These are phyloP conservation scores for Quercus lobata DNA, from an alignment of 331 rosid genomes.

Conservation along the genomic window DNA sequence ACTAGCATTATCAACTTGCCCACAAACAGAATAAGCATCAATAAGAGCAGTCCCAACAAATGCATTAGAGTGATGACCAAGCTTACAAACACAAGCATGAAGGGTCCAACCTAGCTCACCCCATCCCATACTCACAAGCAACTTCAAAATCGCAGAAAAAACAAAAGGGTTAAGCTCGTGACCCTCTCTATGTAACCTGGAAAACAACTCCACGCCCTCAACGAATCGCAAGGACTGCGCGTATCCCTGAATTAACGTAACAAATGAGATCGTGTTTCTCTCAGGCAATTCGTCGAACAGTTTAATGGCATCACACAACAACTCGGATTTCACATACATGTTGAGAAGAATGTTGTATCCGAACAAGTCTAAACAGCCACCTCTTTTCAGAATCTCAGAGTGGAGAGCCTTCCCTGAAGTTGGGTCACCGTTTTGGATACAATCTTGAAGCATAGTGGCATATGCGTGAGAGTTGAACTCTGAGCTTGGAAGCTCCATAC, in stretches of 20 bases:
- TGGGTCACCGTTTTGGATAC: conserved; percentile 24
- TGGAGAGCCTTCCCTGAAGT: conserved; percentile 27
- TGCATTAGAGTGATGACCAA: conserved; percentile 30
- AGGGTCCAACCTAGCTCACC: conserved; percentile 31
- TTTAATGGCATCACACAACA: conserved; percentile 14
- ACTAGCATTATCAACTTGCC: conserved; percentile 28
- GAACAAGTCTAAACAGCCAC: conserved; percentile 42
- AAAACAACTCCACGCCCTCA: conserved; percentile 34
- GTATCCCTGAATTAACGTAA: conserved; percentile 39
- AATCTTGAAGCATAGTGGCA: conserved; percentile 26
- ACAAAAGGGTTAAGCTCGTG: conserved; percentile 45
- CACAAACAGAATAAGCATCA: conserved; percentile 44
- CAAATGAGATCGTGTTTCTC: conserved; percentile 41
- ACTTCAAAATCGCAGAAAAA: conserved; percentile 35
- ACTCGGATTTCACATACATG: conserved; percentile 26
- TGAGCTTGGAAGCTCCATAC: conserved; percentile 9
- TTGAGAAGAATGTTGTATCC: conserved; percentile 39
- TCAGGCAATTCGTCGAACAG: conserved; percentile 43
- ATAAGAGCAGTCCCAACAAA: conserved; percentile 51
- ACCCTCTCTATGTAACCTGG: conserved; percentile 40
- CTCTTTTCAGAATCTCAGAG: conserved; percentile 34
- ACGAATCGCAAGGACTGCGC: conserved; percentile 13
- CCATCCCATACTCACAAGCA: conserved; percentile 40
- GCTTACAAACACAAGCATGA: conserved; percentile 40
- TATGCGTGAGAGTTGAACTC: conserved; percentile 36